Evolutionary conservation across 352 stramenopile genomes (phyloP).

Genomic region (Globisporangium splendens): DNA sequence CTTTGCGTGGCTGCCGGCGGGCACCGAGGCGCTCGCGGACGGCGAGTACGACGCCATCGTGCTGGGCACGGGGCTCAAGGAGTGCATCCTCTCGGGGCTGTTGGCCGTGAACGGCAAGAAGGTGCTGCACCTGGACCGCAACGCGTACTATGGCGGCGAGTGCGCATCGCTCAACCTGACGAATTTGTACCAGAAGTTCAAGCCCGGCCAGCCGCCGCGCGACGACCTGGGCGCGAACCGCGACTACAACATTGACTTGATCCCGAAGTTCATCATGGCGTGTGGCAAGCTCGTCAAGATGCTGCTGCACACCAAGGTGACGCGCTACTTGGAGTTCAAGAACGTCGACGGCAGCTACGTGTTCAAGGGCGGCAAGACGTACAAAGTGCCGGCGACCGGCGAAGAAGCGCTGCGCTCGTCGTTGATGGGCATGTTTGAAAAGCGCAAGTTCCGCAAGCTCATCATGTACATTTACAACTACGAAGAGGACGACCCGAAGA

Average conservation of each 20-base stretch:
- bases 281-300: constrained; percentile 99
- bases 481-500: constrained; percentile 90
- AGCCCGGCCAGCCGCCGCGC: constrained; percentile 57
- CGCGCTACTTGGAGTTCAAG: constrained; percentile 99
- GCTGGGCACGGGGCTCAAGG: constrained; percentile 98
- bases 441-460: constrained; percentile 98
- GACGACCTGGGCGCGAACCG: constrained; percentile 92
- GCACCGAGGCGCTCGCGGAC: constrained; percentile 95
- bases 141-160: constrained; percentile 97
- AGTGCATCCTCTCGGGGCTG: constrained; percentile 98
- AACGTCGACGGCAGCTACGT: constrained; percentile 99
- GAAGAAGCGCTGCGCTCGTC: constrained; percentile 95
- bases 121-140: constrained; percentile 97
- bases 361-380: constrained; percentile 95
- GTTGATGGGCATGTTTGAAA: constrained; percentile 99
- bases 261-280: constrained; percentile 99
- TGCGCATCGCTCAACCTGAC: constrained; percentile 98
- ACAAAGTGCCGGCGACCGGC: constrained; percentile 96
- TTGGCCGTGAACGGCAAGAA: constrained; percentile 94
- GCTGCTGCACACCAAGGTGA: constrained; percentile 96
- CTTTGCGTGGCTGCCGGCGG: constrained; percentile 94
- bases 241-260: constrained; percentile 99
- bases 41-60: constrained; percentile 99
- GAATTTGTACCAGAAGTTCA: constrained; percentile 97
- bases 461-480: constrained; percentile 98